phyloP scores from a whole-genome alignment of 306 rosid species.

The Mimosa pudica region DNA sequence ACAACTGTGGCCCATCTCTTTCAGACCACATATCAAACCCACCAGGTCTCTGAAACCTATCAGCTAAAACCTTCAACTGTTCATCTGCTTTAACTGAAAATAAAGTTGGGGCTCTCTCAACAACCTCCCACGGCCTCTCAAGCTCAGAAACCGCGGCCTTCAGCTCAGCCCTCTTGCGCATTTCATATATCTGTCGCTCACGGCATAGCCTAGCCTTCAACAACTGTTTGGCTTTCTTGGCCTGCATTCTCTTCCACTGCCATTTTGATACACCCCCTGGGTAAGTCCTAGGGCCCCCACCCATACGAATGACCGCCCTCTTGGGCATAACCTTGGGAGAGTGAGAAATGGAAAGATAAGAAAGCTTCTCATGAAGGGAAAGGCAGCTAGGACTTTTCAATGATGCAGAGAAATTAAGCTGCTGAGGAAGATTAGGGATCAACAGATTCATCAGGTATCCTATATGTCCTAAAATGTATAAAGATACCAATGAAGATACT shows the following conservation, averaged over 20 bases:
- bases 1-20: constrained; percentile 80
- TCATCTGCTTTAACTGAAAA: constrained; percentile 80
- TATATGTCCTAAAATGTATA: neutral
- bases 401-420: constrained; percentile 48
- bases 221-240: constrained; percentile 80
- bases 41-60: constrained; percentile 86
- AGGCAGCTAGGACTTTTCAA: constrained; percentile 39
- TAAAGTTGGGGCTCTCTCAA: constrained; percentile 71
- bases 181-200: constrained; percentile 92
- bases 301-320: constrained; percentile 73
- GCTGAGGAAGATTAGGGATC: constrained; percentile 25
- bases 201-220: constrained; percentile 82
- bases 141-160: constrained; percentile 86
- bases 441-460: constrained; percentile 14
- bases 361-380: constrained; percentile 38
- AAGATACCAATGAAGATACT: neutral
- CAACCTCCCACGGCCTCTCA: constrained; percentile 92
- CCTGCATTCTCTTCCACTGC: constrained; percentile 98
- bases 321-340: constrained; percentile 26
- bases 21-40: constrained; percentile 91
- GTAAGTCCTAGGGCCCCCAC: constrained; percentile 94
- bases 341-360: constrained; percentile 33
- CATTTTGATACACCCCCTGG: constrained; percentile 97
- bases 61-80: constrained; percentile 89
- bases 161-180: constrained; percentile 94